These are phyloP conservation scores for Torulaspora maleeae DNA, from an alignment of 805 yeast species.

Conservation along the genomic window DNA sequence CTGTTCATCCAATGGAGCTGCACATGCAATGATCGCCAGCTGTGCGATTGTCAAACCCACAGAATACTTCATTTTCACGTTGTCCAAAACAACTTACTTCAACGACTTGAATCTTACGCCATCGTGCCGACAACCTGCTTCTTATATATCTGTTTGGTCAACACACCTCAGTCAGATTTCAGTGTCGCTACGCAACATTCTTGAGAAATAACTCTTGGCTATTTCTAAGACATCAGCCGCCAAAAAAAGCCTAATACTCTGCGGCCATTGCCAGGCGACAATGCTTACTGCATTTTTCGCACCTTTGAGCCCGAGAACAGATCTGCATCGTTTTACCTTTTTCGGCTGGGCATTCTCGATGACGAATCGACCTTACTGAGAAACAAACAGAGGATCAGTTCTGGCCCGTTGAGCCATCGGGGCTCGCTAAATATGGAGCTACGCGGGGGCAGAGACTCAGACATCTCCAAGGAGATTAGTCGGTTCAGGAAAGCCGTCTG, in stretches of 20 bases:
- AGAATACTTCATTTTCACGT: not conserved
- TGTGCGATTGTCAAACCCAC: not conserved
- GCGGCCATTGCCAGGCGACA: not conserved
- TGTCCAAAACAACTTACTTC: not conserved
- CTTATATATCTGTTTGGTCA: not conserved
- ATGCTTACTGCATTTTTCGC: not conserved
- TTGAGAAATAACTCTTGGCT: not conserved
- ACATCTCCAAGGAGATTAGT: not conserved
- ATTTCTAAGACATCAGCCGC: not conserved
- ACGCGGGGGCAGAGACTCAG: not conserved
- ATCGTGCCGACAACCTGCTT: not conserved
- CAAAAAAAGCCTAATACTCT: not conserved
- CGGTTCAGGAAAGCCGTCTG: too few species aligned
- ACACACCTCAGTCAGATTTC: not conserved
- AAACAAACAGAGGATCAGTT: not conserved
- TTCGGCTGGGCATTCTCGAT: constrained; percentile 5
- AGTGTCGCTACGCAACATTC: constrained; percentile 1
- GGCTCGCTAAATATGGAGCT: not conserved
- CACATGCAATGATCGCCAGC: not conserved
- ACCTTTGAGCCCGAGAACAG: not conserved
- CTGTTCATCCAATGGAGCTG: not conserved
- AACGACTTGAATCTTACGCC: not conserved
- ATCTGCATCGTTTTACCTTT: constrained; percentile 6
- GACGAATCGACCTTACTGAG: constrained; percentile 2
- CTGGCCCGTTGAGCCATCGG: constrained; percentile 2